Evolutionary conservation across 257 asterid genomes (phyloP), one percentile per base, ranked within the genome.

Genomic region (Penstemon davidsonii): DNA sequence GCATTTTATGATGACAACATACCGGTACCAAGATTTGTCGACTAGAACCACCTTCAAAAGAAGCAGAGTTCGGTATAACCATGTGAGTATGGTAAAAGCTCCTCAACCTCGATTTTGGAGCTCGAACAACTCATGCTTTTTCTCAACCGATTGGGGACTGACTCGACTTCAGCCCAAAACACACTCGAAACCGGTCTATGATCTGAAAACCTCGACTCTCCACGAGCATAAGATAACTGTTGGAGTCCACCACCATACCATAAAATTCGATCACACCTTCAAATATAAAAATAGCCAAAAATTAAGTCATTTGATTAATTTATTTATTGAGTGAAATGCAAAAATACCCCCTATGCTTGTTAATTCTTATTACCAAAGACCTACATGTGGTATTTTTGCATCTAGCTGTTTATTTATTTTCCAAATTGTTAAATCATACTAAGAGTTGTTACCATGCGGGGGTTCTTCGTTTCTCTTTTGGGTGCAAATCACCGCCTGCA

Each of bases 21-120:
- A 56, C 43, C 15, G 8, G 10, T 56, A 18, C 33, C 43, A 59
- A 25, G 62, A 25, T 37, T 8, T 36, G 15, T 8, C 66, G 33
- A 25, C 33, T 25, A 25, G 33, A 25, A 25, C 33, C 33, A 2
- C 49, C 51, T 77, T 78, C 76, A 91, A 67, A 94, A 89, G 81
- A 94, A 94, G 83, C 96, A 94, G 78, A 94, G 95, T 64, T 91
- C 99, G 19, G 99, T 94, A 60, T 91, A 94, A 62, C 96, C 91
- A 78, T 89, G 96, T 2, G 99, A 81, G 79, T 84, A 94, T 60
- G 98, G 99, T 62, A 94, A 80, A 71, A 89, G 83, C 78, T 94
- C 99, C 67, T 91, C 98, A 41, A 82, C 96, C 77, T 84, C 96
- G 52, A 91, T 85, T 80, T 91, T 91, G 40, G 97, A 83, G 83